Conservation (phyloP, 1,284 basidiomycete genomes). For the Ganoderma lingzhi region DNA sequence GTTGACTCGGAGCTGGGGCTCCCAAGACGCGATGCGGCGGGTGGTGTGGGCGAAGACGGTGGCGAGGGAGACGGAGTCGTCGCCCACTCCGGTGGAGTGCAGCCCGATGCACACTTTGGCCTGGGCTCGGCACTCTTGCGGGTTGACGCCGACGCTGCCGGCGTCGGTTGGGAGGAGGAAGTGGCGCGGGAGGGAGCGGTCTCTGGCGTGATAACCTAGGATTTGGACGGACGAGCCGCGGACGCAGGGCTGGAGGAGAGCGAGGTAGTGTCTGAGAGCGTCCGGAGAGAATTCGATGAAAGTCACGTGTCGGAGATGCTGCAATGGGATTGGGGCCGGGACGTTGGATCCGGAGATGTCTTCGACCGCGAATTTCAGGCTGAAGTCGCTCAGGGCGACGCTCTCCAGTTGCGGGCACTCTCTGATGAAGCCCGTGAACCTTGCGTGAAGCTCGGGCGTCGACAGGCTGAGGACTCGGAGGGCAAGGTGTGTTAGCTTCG, state of each 20-base stretch:
- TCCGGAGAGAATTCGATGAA: neutral
- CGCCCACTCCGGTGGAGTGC: conserved; percentile 3
- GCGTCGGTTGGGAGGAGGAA: conserved; percentile 5
- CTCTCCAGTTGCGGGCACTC: conserved; percentile 13
- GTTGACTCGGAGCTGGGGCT: neutral
- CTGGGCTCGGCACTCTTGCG: neutral
- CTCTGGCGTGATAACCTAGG: neutral
- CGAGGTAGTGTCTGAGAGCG: neutral
- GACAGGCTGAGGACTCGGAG: neutral
- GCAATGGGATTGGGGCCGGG: neutral
- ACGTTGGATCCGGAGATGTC: neutral
- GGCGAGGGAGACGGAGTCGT: conserved; percentile 13
- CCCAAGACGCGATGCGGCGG: conserved; percentile 11
- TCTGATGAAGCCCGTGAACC: conserved; percentile 1
- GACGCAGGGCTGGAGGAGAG: conserved; percentile 12
- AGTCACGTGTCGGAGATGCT: conserved; percentile 13
- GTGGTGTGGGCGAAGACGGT: neutral
- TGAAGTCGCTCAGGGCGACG: neutral
- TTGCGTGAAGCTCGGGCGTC: neutral
- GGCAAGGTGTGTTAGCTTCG: conserved; percentile 10
- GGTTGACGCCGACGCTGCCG: too few relatives aligned
- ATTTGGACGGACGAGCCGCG: conserved; percentile 3
- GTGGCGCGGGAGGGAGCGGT: neutral
- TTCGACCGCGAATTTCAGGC: neutral
- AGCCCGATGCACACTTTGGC: conserved; percentile 8